These are phyloP conservation scores for Candida freyschussii DNA, from an alignment of 1,139 yeast species.

Conservation along the genomic window DNA sequence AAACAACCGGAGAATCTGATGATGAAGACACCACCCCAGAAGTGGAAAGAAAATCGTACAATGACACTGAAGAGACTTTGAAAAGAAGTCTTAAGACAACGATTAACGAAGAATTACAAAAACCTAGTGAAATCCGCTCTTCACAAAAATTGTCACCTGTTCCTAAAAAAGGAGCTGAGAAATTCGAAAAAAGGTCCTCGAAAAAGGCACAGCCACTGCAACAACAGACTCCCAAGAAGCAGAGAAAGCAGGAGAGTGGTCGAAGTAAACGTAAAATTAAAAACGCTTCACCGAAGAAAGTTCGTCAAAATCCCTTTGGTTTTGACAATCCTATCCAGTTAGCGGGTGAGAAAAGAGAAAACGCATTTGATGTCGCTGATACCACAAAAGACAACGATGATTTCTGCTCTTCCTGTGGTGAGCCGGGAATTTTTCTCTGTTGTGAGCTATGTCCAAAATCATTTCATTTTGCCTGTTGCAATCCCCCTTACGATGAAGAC, in stretches of 20 bases:
- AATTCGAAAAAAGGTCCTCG: slow-evolving; percentile 8
- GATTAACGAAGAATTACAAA: slow-evolving; percentile 33
- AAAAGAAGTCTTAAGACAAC: slow-evolving; percentile 31
- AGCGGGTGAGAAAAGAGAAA: slow-evolving; percentile 25
- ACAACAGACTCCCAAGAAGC: slow-evolving; percentile 12
- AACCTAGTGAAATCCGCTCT: slow-evolving; percentile 34
- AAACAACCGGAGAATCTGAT: slow-evolving; percentile 7
- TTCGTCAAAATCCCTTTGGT: slow-evolving; percentile 28
- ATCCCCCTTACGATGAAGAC: slow-evolving; percentile 78
- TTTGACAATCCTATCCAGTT: slow-evolving; percentile 24
- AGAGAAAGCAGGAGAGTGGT: slow-evolving; percentile 11
- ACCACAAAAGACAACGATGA: slow-evolving; percentile 58
- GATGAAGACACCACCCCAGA: slow-evolving; percentile 5
- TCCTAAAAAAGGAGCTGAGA: slow-evolving; percentile 19
- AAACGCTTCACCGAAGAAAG: slow-evolving; percentile 27
- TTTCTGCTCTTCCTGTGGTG: slow-evolving; percentile 83
- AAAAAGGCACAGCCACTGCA: slow-evolving; percentile 6
- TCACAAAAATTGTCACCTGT: slow-evolving; percentile 17
- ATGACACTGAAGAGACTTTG: slow-evolving; percentile 5
- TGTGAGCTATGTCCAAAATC: slow-evolving; percentile 92
- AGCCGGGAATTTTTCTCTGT: slow-evolving; percentile 82
- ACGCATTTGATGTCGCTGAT: slow-evolving; percentile 22
- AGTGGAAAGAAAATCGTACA: slow-evolving; percentile 9
- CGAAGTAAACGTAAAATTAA: slow-evolving; percentile 22
- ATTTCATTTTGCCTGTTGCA: slow-evolving; percentile 86